phyloP scores from a whole-genome alignment of 345 rosid genomes.

The Citrus maxima region DNA sequence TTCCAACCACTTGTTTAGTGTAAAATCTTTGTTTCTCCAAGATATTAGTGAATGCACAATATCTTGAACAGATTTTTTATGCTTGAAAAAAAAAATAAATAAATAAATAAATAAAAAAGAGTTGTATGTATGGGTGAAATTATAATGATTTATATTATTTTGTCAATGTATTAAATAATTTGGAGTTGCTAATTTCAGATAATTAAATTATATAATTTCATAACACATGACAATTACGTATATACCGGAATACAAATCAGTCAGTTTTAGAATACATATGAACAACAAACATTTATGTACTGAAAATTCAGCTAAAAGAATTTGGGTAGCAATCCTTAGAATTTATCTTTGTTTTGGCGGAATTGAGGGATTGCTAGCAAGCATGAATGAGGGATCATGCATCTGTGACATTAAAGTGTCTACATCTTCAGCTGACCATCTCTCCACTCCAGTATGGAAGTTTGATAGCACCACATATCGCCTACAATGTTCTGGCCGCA shows the following conservation, averaged over 20 bases:
- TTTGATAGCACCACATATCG: constrained; percentile 44
- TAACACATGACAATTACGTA: background rate
- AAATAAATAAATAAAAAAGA: no score
- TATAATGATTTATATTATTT: no score
- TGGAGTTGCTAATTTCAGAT: no score
- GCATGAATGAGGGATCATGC: constrained; percentile 55
- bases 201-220: no score
- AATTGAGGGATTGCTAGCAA: constrained; percentile 51
- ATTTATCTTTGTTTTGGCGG: constrained; percentile 32
- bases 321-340: background rate
- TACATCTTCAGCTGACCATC: constrained; percentile 25
- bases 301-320: background rate
- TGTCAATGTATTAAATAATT: no score
- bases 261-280: background rate
- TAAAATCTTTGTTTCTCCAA: background rate
- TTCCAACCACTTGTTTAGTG: background rate
- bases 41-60: background rate
- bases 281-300: constrained; percentile 1
- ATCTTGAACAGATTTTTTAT: background rate
- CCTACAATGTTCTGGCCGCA: constrained; percentile 50
- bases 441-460: constrained; percentile 35
- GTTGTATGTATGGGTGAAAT: no score
- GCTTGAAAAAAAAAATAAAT: no score
- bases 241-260: background rate
- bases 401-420: no score